Percentiles rank a stretch among this genome's conserved stretches.
These are phyloP conservation scores for Fusarium newnesense DNA, from an alignment of 2,329 filamentous ascomycete species.

Conservation along the genomic window DNA sequence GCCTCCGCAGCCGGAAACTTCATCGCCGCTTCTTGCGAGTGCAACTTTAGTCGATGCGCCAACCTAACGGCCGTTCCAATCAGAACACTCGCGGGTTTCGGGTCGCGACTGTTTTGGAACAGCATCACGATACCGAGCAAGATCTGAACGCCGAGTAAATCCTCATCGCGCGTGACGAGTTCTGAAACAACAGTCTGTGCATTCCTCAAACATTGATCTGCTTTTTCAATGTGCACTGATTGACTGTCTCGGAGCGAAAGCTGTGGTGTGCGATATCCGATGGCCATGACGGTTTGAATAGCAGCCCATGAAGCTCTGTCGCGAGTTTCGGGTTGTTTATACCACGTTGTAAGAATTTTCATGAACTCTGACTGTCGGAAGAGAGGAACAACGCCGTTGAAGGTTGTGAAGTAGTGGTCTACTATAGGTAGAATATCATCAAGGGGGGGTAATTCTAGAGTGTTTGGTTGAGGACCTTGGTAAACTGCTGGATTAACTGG, in stretches of 20 bases:
- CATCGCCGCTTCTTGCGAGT: constrained; percentile 43
- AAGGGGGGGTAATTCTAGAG: constrained; percentile 46
- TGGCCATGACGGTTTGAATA: constrained; percentile 53
- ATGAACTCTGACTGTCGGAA: constrained; percentile 52
- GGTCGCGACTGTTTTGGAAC: constrained; percentile 51
- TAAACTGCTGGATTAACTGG: constrained; percentile 36
- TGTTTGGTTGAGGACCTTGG: constrained; percentile 22
- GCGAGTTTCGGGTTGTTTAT: constrained; percentile 36
- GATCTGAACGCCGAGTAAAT: constrained; percentile 53
- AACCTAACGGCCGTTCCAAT: constrained; percentile 53
- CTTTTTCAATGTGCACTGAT: constrained; percentile 32
- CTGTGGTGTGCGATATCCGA: constrained; percentile 47
- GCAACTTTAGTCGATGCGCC: constrained; percentile 51
- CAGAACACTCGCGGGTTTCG: constrained; percentile 51
- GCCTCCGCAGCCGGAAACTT: constrained; percentile 45
- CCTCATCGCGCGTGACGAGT: constrained; percentile 51
- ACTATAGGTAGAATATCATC: constrained; percentile 50
- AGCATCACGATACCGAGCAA: constrained; percentile 52
- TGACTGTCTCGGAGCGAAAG: constrained; percentile 31
- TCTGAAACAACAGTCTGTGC: constrained; percentile 53
- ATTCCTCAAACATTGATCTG: constrained; percentile 49
- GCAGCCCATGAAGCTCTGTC: constrained; percentile 50
- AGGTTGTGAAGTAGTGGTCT: constrained; percentile 51
- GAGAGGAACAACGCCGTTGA: constrained; percentile 51
- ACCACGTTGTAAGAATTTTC: constrained; percentile 50